Evolutionary conservation across 495 filamentous ascomycete species (phyloP).

Genomic region (Geopyxis carbonaria): DNA sequence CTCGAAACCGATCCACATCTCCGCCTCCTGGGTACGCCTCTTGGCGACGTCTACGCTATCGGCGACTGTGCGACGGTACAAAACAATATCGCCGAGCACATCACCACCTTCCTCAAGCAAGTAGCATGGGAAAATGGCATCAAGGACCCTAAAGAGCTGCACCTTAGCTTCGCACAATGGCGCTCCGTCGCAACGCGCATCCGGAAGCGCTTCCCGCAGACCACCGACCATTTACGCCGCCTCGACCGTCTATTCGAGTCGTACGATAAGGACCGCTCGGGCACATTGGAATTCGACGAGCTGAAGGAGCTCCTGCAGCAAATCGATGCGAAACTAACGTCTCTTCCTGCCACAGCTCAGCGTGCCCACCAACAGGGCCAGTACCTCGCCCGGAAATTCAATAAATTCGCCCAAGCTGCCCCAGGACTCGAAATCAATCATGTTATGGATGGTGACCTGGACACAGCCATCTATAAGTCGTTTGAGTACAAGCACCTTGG

Average conservation of each 20-base stretch:
- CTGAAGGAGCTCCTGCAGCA: conserved; percentile 72
- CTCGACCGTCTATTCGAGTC: conserved; percentile 76
- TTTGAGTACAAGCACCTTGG: conserved; percentile 92
- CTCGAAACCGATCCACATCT: conserved; percentile 93
- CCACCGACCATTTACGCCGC: conserved; percentile 71
- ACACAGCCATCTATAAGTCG: conserved; percentile 83
- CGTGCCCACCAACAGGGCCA: conserved; percentile 90
- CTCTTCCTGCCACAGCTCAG: conserved; percentile 80
- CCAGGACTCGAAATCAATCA: conserved; percentile 65
- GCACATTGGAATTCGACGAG: conserved; percentile 86
- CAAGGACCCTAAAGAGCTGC: conserved; percentile 63
- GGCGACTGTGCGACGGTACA: conserved; percentile 96
- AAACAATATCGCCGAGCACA: conserved; percentile 80
- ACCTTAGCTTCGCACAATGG: conserved; percentile 80
- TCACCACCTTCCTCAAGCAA: conserved; percentile 72
- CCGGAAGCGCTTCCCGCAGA: conserved; percentile 81
- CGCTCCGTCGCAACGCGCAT: conserved; percentile 62
- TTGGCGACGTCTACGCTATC: conserved; percentile 92
- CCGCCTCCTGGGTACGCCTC: conserved; percentile 72
- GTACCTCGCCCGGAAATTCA: conserved; percentile 88
- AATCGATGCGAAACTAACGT: conserved; percentile 80
- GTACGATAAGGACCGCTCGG: conserved; percentile 84
- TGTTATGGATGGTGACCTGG: conserved; percentile 72
- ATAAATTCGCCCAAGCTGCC: conserved; percentile 65
- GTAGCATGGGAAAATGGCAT: conserved; percentile 76